Conservation (phyloP, 169 alveolate species). For the Eimeria praecox region DNA sequence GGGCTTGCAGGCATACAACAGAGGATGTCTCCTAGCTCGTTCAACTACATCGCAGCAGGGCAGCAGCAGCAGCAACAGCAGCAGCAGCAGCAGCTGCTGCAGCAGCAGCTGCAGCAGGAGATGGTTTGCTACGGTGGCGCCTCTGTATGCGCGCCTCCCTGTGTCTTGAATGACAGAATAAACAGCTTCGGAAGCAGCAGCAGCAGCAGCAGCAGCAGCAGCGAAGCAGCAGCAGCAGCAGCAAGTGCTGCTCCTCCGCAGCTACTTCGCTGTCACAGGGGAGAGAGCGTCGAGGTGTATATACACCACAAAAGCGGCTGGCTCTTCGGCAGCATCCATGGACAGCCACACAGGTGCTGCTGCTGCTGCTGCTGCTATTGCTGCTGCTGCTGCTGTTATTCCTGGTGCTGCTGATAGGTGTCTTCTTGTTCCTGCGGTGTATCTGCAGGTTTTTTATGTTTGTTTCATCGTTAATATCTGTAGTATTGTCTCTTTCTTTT, state of each 20-base stretch:
- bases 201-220: slow-evolving; percentile 41
- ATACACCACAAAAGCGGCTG: slow-evolving; percentile 74
- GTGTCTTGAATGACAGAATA: background rate
- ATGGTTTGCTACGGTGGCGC: slow-evolving; percentile 38
- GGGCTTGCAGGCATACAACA: background rate
- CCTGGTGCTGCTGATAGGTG: background rate
- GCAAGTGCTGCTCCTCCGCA: slow-evolving; percentile 9
- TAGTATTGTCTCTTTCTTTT: too few species aligned
- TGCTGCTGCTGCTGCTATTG: slow-evolving; percentile 20
- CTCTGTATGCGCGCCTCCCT: slow-evolving; percentile 1
- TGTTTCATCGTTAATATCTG: too few species aligned
- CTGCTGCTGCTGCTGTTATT: slow-evolving; percentile 11
- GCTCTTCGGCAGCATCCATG: slow-evolving; percentile 77
- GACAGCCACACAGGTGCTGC: slow-evolving; percentile 70
- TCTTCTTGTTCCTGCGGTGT: background rate
- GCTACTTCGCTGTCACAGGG: slow-evolving; percentile 63
- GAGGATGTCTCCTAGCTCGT: slow-evolving; percentile 1
- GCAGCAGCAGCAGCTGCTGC: slow-evolving; percentile 55
- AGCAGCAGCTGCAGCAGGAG: slow-evolving; percentile 43
- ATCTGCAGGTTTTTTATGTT: background rate
- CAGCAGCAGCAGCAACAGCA: slow-evolving; percentile 68
- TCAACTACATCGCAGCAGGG: background rate
- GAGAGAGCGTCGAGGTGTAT: slow-evolving; percentile 76
- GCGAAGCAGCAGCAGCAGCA: slow-evolving; percentile 20
- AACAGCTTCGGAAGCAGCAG: slow-evolving; percentile 12